These are phyloP conservation scores for Fusarium multiceps DNA, from an alignment of 2,329 filamentous ascomycete genomes.

Conservation along the genomic window DNA sequence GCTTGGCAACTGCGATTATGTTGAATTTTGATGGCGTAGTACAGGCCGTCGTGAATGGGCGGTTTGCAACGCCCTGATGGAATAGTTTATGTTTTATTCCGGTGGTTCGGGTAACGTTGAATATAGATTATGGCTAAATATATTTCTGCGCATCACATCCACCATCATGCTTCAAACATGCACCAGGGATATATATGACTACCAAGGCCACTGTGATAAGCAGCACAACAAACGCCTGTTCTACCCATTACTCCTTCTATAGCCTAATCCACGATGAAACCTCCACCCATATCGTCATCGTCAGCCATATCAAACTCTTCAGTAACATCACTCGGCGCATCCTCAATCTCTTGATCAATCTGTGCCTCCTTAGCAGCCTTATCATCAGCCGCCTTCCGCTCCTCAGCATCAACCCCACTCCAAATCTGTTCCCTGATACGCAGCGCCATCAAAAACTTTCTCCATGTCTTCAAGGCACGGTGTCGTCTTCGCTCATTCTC, in stretches of 20 bases:
- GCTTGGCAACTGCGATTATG: neutral
- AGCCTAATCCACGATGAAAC: slow-evolving; percentile 56
- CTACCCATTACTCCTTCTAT: neutral
- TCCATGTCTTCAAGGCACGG: slow-evolving; percentile 74
- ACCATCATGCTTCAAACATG: neutral
- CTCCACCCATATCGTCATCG: slow-evolving; percentile 59
- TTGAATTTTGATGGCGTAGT: neutral
- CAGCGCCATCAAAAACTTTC: slow-evolving; percentile 79
- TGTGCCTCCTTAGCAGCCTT: slow-evolving; percentile 53
- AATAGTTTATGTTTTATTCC: neutral
- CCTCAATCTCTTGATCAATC: slow-evolving; percentile 51
- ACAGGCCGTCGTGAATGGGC: neutral
- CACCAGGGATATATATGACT: neutral
- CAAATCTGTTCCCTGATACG: slow-evolving; percentile 80
- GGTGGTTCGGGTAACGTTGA: neutral
- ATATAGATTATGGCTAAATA: neutral
- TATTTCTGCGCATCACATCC: neutral
- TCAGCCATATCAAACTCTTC: slow-evolving; percentile 58
- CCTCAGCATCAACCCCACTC: slow-evolving; percentile 63
- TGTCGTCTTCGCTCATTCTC: slow-evolving; percentile 78
- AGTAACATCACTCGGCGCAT: slow-evolving; percentile 55
- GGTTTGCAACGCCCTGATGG: neutral
- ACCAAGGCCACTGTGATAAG: neutral
- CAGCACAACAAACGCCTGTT: neutral
- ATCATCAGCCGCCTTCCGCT: slow-evolving; percentile 55